These are phyloP conservation scores for Colletotrichum brevisporum DNA, from an alignment of 2,329 filamentous ascomycete species.

Conservation along the genomic window DNA sequence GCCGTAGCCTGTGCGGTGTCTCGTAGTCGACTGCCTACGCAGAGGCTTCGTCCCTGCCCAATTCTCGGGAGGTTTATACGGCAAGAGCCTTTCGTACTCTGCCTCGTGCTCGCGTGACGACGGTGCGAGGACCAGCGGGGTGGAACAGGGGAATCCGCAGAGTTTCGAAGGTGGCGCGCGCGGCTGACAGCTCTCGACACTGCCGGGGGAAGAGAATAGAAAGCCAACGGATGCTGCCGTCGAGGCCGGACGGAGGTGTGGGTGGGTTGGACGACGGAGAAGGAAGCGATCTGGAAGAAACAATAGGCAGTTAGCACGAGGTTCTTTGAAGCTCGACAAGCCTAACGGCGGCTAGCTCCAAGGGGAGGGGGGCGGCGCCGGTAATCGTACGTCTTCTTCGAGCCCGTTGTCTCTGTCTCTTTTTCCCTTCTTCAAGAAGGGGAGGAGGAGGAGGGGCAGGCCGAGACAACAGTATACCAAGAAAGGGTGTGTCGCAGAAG, in stretches of 20 bases:
- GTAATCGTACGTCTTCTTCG: constrained; percentile 24
- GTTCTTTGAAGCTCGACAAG: constrained; percentile 15
- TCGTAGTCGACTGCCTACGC: neutral
- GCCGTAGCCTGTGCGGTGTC: neutral
- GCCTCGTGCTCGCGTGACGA: neutral
- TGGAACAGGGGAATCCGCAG: constrained; percentile 23
- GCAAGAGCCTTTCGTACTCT: neutral
- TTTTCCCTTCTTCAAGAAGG: constrained; percentile 24
- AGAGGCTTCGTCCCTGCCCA: constrained; percentile 8
- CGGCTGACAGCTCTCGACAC: constrained; percentile 11
- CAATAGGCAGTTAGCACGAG: constrained; percentile 18
- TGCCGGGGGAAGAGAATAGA: constrained; percentile 13
- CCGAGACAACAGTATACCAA: constrained; percentile 17
- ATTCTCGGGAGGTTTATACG: neutral
- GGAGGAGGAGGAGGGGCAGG: neutral
- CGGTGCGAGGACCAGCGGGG: neutral
- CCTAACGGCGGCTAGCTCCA: constrained; percentile 35
- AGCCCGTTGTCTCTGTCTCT: constrained; percentile 18
- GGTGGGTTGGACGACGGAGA: neutral
- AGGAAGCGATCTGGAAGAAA: constrained; percentile 19
- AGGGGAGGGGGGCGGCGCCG: neutral
- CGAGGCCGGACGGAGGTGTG: neutral
- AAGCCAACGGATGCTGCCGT: constrained; percentile 15
- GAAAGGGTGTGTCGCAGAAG: neutral
- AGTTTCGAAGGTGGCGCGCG: constrained; percentile 4